Conservation (phyloP, 129 eudicot species). For the Pseudognaphalium luteoalbum region DNA sequence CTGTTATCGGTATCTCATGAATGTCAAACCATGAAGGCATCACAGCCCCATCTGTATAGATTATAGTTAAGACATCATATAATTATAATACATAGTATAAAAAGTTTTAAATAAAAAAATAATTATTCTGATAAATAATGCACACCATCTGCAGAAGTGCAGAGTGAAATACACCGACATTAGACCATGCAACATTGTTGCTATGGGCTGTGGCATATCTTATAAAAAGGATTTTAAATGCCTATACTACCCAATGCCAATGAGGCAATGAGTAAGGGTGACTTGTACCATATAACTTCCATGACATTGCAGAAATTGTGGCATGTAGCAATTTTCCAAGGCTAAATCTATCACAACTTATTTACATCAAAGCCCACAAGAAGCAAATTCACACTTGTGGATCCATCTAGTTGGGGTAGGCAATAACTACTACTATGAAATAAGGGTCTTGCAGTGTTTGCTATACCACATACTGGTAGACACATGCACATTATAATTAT, state of each 20-base stretch:
- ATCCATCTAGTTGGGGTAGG: not conserved
- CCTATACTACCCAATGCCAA: too few species aligned
- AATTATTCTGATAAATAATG: not conserved
- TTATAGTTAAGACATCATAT: not conserved
- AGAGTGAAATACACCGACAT: not conserved
- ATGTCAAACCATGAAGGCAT: conserved; percentile 99
- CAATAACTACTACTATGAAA: too few species aligned
- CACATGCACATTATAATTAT: too few species aligned
- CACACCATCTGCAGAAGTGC: not conserved
- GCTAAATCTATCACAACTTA: not conserved
- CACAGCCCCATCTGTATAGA: conserved; percentile 74
- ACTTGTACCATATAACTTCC: conserved; percentile 1
- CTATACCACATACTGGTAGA: too few species aligned
- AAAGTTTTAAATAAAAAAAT: not conserved
- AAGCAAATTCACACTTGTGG: not conserved
- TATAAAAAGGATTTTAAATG: not conserved
- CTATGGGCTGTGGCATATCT: not conserved
- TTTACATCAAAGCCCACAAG: not conserved
- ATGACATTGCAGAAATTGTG: conserved; percentile 3
- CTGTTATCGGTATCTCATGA: conserved; percentile 80
- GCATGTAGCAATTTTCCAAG: not conserved
- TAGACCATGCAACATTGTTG: not conserved
- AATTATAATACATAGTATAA: not conserved
- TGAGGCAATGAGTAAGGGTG: too few species aligned
- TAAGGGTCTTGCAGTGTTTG: too few species aligned